phyloP scores from a whole-genome alignment of 495 filamentous ascomycete species.

The Ramalina peruviana region DNA sequence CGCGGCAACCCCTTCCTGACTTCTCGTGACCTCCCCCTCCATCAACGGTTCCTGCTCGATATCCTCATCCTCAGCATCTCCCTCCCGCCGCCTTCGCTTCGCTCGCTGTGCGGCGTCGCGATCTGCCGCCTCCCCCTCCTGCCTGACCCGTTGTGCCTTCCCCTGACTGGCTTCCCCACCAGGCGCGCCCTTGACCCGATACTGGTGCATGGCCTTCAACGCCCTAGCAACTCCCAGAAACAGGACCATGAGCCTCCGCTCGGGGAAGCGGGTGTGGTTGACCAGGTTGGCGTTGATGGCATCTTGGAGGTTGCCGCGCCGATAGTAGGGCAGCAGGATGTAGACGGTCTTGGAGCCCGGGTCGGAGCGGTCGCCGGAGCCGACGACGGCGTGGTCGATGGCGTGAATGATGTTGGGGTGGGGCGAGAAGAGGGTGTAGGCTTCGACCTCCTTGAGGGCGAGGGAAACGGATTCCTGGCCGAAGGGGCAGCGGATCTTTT shows the following conservation, averaged over 20 bases:
- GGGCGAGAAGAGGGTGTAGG: slow-evolving; percentile 75
- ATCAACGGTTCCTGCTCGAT: slow-evolving; percentile 56
- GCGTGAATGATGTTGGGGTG: slow-evolving; percentile 80
- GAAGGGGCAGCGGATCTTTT: slow-evolving; percentile 97
- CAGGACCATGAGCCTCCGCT: slow-evolving; percentile 72
- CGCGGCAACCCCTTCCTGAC: slow-evolving; percentile 55
- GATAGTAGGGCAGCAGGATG: slow-evolving; percentile 88
- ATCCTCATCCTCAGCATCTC: slow-evolving; percentile 52
- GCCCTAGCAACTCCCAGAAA: slow-evolving; percentile 87
- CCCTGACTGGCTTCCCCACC: slow-evolving; percentile 38
- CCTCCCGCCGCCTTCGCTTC: slow-evolving; percentile 32
- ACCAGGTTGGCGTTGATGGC: slow-evolving; percentile 97
- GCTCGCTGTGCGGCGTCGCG: slow-evolving; percentile 38
- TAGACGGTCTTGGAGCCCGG: slow-evolving; percentile 81
- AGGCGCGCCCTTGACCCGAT: slow-evolving; percentile 45
- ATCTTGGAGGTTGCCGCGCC: slow-evolving; percentile 89
- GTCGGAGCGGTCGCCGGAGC: slow-evolving; percentile 42
- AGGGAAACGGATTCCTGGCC: slow-evolving; percentile 88
- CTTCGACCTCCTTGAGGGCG: slow-evolving; percentile 92
- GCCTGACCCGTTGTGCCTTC: slow-evolving; percentile 43
- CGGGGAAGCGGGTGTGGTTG: slow-evolving; percentile 89
- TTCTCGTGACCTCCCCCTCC: slow-evolving; percentile 62
- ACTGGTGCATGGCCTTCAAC: slow-evolving; percentile 80
- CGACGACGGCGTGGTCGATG: slow-evolving; percentile 65
- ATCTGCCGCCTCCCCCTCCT: slow-evolving; percentile 46